Conservation (phyloP, 495 filamentous ascomycete species). For the Xylaria longipes region DNA sequence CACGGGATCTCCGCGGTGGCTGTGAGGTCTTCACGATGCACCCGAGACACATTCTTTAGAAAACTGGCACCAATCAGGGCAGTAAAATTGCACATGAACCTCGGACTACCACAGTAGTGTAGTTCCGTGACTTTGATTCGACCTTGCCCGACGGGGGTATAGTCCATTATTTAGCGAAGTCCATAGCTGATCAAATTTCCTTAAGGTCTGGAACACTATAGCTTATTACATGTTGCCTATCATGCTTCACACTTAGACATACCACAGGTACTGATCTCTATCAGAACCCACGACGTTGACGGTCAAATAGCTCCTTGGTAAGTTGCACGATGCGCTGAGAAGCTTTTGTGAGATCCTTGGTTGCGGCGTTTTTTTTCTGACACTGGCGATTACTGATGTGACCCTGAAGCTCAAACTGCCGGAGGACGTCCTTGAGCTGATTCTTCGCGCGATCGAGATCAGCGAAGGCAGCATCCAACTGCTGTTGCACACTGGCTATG, state of each 20-base stretch:
- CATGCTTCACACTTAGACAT: background rate
- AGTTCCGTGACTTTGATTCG: slow-evolving; percentile 16
- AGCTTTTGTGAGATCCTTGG: slow-evolving; percentile 8
- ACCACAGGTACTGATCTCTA: background rate
- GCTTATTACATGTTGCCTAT: slow-evolving; percentile 7
- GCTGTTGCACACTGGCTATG: slow-evolving; percentile 17
- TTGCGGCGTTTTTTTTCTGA: slow-evolving; percentile 9
- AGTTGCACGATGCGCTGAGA: slow-evolving; percentile 19
- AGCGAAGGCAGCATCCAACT: slow-evolving; percentile 7
- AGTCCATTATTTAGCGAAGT: slow-evolving; percentile 19
- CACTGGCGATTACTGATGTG: slow-evolving; percentile 18
- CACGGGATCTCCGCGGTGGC: slow-evolving; percentile 23
- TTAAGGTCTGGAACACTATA: slow-evolving; percentile 12
- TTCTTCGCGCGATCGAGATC: slow-evolving; percentile 13
- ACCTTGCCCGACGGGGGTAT: slow-evolving; percentile 13
- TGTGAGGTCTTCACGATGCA: slow-evolving; percentile 18
- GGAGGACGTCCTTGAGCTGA: slow-evolving; percentile 15
- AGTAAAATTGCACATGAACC: background rate
- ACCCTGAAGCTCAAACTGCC: slow-evolving; percentile 14
- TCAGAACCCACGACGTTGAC: background rate
- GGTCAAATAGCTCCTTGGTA: slow-evolving; percentile 8
- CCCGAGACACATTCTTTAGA: background rate
- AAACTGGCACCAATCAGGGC: slow-evolving; percentile 13
- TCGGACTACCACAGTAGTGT: background rate
- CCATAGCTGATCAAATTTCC: slow-evolving; percentile 4